Conservation (phyloP, 441 rosid species). For the Gossypium davidsonii region DNA sequence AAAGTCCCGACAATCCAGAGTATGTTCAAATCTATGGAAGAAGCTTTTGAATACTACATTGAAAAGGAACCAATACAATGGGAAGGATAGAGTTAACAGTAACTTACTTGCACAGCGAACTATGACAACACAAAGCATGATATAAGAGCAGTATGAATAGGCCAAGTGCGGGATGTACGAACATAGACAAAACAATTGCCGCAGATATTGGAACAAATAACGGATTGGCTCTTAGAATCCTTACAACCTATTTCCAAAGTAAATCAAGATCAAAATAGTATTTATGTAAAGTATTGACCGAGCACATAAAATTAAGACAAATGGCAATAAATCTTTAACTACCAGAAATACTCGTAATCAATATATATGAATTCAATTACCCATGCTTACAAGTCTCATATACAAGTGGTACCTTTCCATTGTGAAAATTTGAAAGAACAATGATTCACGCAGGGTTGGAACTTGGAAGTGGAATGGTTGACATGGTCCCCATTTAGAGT, state of each 20-base stretch:
- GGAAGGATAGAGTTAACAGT: neutral
- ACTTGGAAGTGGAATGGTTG: neutral
- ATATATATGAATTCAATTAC: neutral
- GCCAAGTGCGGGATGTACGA: constrained; percentile 92
- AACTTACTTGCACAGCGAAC: constrained; percentile 69
- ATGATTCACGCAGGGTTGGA: neutral
- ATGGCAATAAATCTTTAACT: constrained; percentile 6
- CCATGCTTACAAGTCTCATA: neutral
- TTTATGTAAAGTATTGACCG: constrained; percentile 14
- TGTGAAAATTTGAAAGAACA: neutral
- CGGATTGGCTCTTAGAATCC: constrained; percentile 60
- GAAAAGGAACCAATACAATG: constrained; percentile 10
- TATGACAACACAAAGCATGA: constrained; percentile 72
- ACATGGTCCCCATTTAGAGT: neutral
- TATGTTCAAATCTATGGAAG: constrained; percentile 2
- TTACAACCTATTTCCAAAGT: constrained; percentile 54
- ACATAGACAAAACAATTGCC: constrained; percentile 57
- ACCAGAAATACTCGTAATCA: neutral
- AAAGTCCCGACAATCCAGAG: neutral
- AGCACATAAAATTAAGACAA: constrained; percentile 1
- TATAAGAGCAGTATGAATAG: constrained; percentile 53
- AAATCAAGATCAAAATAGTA: constrained; percentile 8
- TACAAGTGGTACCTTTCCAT: neutral
- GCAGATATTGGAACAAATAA: constrained; percentile 43
- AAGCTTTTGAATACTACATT: neutral